A percentile compares a stretch with the other conserved stretches of the same genome.
Evolutionary conservation across 1,284 basidiomycete species (phyloP).

Genomic region (Pseudozyma tsukubaensis): DNA sequence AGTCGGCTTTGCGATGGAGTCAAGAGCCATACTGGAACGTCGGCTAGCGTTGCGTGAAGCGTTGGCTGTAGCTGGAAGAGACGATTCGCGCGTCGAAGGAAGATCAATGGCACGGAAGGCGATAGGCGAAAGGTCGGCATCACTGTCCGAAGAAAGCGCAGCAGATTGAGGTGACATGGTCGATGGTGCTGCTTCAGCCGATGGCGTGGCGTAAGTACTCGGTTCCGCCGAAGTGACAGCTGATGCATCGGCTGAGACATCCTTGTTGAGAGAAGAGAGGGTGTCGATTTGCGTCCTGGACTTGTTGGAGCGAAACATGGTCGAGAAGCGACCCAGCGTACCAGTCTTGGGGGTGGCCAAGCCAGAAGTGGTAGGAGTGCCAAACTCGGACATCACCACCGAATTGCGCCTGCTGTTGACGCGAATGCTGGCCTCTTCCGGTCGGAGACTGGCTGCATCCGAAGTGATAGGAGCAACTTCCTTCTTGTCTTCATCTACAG

Average conservation of each 20-base stretch:
- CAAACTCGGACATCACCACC: constrained; percentile 16
- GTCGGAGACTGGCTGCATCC: background rate
- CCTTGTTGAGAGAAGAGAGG: background rate
- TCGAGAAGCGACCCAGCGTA: constrained; percentile 24
- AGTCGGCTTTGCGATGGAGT: constrained; percentile 4
- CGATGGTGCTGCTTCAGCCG: constrained; percentile 16
- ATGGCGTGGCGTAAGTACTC: constrained; percentile 27
- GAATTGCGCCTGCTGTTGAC: constrained; percentile 25
- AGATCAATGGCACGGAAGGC: constrained; percentile 36
- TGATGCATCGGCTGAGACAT: constrained; percentile 3
- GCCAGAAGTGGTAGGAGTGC: constrained; percentile 1
- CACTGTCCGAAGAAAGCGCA: constrained; percentile 31
- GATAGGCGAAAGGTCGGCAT: constrained; percentile 37
- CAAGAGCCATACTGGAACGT: constrained; percentile 23
- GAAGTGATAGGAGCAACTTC: background rate
- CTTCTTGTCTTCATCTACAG: background rate
- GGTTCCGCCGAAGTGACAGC: constrained; percentile 4
- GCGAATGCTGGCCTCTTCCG: constrained; percentile 5
- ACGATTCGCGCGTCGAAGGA: constrained; percentile 9
- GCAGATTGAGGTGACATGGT: constrained; percentile 33
- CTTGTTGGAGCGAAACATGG: constrained; percentile 29
- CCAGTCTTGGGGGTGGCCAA: constrained; percentile 14
- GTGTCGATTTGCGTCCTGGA: constrained; percentile 21
- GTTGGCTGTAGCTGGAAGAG: background rate
- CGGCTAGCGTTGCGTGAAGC: constrained; percentile 13